These are phyloP conservation scores for Epichloe elymi DNA, from an alignment of 2,329 filamentous ascomycete species.

Conservation along the genomic window DNA sequence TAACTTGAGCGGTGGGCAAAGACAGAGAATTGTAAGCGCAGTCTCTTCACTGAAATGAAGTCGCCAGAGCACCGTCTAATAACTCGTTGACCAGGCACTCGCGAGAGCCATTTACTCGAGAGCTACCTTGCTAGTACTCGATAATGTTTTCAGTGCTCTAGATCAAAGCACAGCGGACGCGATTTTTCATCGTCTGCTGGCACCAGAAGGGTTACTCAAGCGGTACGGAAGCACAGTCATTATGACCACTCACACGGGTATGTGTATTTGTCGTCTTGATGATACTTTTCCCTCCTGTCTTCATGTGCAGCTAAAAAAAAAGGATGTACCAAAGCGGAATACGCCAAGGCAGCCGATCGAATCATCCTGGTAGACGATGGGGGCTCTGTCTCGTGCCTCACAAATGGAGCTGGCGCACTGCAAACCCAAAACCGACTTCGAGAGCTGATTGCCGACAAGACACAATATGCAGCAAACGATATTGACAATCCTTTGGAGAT, in stretches of 20 bases:
- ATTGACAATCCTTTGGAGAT: background rate
- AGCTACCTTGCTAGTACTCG: slow-evolving; percentile 2
- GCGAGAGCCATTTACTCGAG: slow-evolving; percentile 28
- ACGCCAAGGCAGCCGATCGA: background rate
- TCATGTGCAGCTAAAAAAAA: background rate
- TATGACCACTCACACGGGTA: slow-evolving; percentile 5
- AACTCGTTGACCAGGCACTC: slow-evolving; percentile 13
- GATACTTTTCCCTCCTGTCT: no score
- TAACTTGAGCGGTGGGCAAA: slow-evolving; percentile 25
- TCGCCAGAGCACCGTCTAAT: background rate
- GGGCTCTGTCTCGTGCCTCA: background rate
- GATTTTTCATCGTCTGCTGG: slow-evolving; percentile 3
- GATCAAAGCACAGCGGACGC: slow-evolving; percentile 3
- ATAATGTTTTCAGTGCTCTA: slow-evolving; percentile 3
- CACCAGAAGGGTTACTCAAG: background rate
- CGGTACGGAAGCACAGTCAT: slow-evolving; percentile 1
- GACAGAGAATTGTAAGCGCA: slow-evolving; percentile 17
- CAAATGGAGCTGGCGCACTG: background rate
- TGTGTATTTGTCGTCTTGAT: background rate
- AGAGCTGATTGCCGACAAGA: background rate
- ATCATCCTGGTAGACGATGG: background rate
- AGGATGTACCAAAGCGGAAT: background rate
- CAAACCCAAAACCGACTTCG: background rate
- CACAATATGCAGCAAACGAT: background rate
- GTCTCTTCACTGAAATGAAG: background rate